Evolutionary conservation across 257 asterid species (phyloP), one percentile per base, ranked within the genome.

Genomic region (Anisodus tanguticus): DNA sequence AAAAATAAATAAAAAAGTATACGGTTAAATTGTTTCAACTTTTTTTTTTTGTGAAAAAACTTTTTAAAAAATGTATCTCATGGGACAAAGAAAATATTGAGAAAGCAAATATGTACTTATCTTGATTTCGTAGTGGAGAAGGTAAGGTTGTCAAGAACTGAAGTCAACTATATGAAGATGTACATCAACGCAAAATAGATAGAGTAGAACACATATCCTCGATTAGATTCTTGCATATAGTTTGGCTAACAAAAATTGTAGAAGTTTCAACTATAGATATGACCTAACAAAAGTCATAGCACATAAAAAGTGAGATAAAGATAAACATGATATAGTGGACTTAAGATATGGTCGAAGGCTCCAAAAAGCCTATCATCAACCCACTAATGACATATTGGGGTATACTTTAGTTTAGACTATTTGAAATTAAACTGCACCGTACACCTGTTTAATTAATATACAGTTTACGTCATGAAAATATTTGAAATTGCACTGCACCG

Each of bases 331-430:
- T 26, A 51, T 76, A 76, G 47, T 51, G 63, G 63, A 51, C 45
- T 12, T 22, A 22, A 51, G 35, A 31, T 31, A 31, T 31, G 35
- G 2, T 1, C 2, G 0, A 8, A 74, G 5, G 16, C 0, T 1
- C 22, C 62, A 49, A 51, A 49, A 76, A 76, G 7, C 2, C 35
- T 31, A n/a, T 62, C 68, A 47, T 11, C 35, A 12, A 76, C 9
- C 81, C 81, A 77, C 81, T 37, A 74, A 49, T 74, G 81, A 49
- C 80, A 2, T 49, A 49, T 74, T 49, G 81, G 81, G 9, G 37
- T 49, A 74, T 49, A 13, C 62, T 74, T 22, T 31, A 12, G 45
- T 74, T 22, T 31, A 12, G 45, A 51, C 26, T 76, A 22, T 7
- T 22, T 76, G 45, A 53, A 31, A 31, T 31, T 31, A 31, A 31